These are phyloP conservation scores for Amauroascus niger DNA, from an alignment of 2,329 filamentous ascomycete genomes.

Conservation along the genomic window DNA sequence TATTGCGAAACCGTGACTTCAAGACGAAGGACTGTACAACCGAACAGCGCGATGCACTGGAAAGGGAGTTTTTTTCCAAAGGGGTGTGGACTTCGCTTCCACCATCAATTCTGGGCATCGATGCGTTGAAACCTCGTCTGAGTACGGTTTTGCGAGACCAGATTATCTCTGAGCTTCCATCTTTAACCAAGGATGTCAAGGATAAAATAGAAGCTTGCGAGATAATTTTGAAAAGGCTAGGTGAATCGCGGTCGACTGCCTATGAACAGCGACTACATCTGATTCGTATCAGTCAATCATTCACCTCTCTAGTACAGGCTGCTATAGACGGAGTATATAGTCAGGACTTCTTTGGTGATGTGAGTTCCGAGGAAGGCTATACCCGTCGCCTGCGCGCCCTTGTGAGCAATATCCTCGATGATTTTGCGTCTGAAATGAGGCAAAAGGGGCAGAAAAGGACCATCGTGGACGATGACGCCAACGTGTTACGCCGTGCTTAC, in stretches of 20 bases:
- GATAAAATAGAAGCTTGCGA: constrained; percentile 28
- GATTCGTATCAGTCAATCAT: constrained; percentile 32
- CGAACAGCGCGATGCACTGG: constrained; percentile 18
- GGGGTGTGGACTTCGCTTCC: constrained; percentile 20
- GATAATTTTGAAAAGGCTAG: constrained; percentile 39
- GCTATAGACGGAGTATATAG: constrained; percentile 29
- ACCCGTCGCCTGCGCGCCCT: constrained; percentile 28
- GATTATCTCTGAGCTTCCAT: constrained; percentile 23
- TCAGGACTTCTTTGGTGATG: constrained; percentile 26
- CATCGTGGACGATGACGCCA: constrained; percentile 22
- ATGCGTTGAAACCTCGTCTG: constrained; percentile 19
- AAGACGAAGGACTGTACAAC: constrained; percentile 9
- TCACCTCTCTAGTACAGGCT: constrained; percentile 29
- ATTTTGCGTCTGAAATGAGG: constrained; percentile 37
- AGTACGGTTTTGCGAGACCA: constrained; percentile 23
- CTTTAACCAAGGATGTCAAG: constrained; percentile 20
- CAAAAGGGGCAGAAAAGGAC: constrained; percentile 34
- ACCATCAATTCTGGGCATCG: constrained; percentile 19
- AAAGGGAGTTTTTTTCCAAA: constrained; percentile 21
- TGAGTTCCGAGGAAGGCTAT: constrained; percentile 20
- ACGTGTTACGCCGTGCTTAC: not conserved
- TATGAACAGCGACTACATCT: constrained; percentile 42
- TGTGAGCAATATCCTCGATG: constrained; percentile 18
- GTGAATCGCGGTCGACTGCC: constrained; percentile 24
- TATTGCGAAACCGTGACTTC: constrained; percentile 22